phyloP scores from a whole-genome alignment of 75 land plant genomes.

The Pinus albicaulis region DNA sequence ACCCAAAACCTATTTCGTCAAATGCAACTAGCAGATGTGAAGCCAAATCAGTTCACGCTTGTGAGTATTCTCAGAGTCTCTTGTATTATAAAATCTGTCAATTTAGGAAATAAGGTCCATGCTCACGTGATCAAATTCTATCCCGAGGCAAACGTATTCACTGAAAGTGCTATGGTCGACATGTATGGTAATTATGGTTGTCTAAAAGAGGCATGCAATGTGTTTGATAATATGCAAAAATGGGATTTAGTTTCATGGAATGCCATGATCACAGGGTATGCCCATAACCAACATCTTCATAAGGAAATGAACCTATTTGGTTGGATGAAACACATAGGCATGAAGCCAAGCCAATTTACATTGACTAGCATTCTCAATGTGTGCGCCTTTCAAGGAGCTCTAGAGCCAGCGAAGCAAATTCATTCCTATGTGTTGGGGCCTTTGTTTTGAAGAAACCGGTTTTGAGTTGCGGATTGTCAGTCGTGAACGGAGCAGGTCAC shows the following conservation, averaged over 20 bases:
- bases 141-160: not conserved
- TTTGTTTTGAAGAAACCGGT: too few species aligned
- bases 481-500: too few species aligned
- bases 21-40: not conserved
- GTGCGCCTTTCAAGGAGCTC: not conserved
- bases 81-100: not conserved
- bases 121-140: not conserved
- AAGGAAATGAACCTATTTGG: constrained; percentile 16
- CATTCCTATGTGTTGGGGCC: too few species aligned
- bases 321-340: not conserved
- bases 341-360: not conserved
- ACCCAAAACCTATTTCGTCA: not conserved
- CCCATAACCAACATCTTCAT: not conserved
- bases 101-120: not conserved
- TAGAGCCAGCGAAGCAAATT: constrained; percentile 10
- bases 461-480: too few species aligned
- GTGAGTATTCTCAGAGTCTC: not conserved
- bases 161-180: not conserved
- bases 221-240: not conserved
- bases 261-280: constrained; percentile 17
- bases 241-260: not conserved
- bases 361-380: constrained; percentile 11
- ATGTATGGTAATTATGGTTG: not conserved
- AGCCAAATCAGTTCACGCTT: not conserved
- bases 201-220: not conserved